Evolutionary conservation across 768 basidiomycete species (phyloP), one percentile per base, ranked within the genome.

Genomic region (Ramaria rubella): DNA sequence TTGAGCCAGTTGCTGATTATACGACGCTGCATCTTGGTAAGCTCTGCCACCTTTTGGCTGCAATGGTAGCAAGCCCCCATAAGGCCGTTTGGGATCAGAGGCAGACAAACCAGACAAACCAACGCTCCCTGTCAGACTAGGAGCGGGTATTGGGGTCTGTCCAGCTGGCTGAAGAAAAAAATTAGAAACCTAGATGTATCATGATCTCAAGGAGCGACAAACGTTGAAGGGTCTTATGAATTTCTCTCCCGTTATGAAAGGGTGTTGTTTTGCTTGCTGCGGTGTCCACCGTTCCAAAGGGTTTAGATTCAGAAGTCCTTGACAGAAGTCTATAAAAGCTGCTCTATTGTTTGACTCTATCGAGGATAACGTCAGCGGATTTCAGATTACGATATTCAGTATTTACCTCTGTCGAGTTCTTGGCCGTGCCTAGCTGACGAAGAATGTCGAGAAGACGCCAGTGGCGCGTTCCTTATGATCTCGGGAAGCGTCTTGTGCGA

Each of bases 231-330:
- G 86, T 65, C 89, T 90, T 5, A 83, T 85, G 67, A 87, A 96
- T 67, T 94, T 94, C 72, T 98, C 96, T 51, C 95, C 95, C 5
- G 94, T 96, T 63, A 99, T 96, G 72, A 98, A 99, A 2, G 96
- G 96, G 69, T 99, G 96, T 65, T 89, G 74, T 49, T 87, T 79
- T 36, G 96, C 96, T 71, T 99, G 94, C 66, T 96, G 93, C 24
- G 96, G 95, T 11, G 94, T 87, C 96, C 96, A 99, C 55, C 96
- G 81, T 58, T 91, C 88, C 55, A 95, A 84, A 17, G 96, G 95
- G 66, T 98, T 93, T 73, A 99, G 73, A 68, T 96, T 87, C 59
- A 99, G 77, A 21, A 98, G 77, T 31, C 96, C 96, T 69, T 90
- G 85, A 57, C 94, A 95, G 71, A 99, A 98, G 72, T 99, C 94